Evolutionary conservation across 2,329 filamentous ascomycete species (phyloP), one percentile per base, ranked within the genome.

Genomic region (Fusarium sp.): DNA sequence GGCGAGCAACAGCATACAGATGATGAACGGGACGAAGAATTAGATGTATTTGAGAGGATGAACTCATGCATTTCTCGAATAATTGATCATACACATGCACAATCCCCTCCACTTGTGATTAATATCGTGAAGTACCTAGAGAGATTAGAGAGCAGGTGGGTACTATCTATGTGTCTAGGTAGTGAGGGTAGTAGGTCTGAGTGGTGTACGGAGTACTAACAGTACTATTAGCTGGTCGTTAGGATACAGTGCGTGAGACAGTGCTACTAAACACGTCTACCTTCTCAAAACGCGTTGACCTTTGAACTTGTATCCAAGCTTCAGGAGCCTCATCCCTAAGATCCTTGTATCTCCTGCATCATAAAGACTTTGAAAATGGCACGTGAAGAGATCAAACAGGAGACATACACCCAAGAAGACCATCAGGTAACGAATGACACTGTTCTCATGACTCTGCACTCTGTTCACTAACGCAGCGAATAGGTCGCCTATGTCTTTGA

Each of bases 401-500:
- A 75, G 6, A 58, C 58, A 10, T 73, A 81, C 54, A 71, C 70
- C n/a, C 78, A 82, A 44, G 78, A 83, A 50, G 82, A 85, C 45
- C 80, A 84, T 46, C 79, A 82, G 74, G 83, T 83, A 72, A 62
- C 54, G 34, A 8, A 26, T 49, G 32, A 38, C 23, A 20, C 23
- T 20, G 17, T 7, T 20, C 28, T n/a, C 21, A 17, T 42, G 9
- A 20, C 24, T 45, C 26, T 26, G 19, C 5, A 10, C 26, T 24
- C 42, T 21, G 42, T 56, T 21, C 57, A 56, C 61, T 74, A 51
- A 76, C 51, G 44, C 36, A 19, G 45, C 30, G 21, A 28, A 34
- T 73, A 91, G 88, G 83, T 84, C 45, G 86, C 87, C 56, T 91
- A 88, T 75, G 78, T 91, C 66, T 91, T 89, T 76, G 82, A 84